phyloP scores from a whole-genome alignment of 73 alveolate genomes.

The Paramecium tetraurelia region DNA sequence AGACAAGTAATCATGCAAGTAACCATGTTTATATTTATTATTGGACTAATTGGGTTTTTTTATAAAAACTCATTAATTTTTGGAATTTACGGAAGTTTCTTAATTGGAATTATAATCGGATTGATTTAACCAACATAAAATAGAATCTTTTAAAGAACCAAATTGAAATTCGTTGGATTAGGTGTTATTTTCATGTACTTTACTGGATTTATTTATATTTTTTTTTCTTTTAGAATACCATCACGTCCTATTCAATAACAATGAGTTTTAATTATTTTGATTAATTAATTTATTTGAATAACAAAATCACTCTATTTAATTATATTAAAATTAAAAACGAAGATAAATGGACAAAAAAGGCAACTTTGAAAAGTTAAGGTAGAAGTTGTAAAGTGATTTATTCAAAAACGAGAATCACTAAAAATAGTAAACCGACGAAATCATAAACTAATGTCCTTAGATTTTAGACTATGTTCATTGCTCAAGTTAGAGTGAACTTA shows the following conservation, averaged over 20 bases:
- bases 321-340: neutral
- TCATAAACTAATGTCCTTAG: constrained; percentile 6
- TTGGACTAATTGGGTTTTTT: neutral
- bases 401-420: neutral
- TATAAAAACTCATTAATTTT: neutral
- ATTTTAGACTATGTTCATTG: neutral
- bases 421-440: neutral
- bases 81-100: neutral
- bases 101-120: neutral
- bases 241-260: neutral
- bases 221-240: neutral
- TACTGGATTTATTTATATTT: neutral
- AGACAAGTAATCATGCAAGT: neutral
- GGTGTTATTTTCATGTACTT: neutral
- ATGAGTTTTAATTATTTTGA: neutral
- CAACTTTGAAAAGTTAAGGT: constrained; percentile 17
- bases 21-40: neutral
- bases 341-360: constrained; percentile 21
- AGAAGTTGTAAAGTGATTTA: constrained; percentile 12
- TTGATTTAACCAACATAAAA: neutral
- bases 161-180: neutral
- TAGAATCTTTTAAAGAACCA: neutral
- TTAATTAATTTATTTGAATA: neutral
- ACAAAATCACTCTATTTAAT: neutral
- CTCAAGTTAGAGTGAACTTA: neutral